These are phyloP conservation scores for Penicillium silybi DNA, from an alignment of 495 filamentous ascomycete genomes.

Conservation along the genomic window DNA sequence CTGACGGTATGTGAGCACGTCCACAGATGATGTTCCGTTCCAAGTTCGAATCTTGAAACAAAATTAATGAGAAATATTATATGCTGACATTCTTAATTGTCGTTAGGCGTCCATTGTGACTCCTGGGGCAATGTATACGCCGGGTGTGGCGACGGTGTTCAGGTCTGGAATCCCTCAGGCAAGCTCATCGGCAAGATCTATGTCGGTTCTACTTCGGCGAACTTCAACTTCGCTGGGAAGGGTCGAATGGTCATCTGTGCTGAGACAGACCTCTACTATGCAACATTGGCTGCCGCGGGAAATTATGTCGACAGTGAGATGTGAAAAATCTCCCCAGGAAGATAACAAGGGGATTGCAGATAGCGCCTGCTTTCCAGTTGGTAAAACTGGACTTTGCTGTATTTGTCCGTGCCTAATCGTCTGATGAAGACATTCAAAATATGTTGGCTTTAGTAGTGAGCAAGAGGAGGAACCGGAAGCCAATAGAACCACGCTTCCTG, in stretches of 20 bases:
- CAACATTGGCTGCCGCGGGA: conserved; percentile 42
- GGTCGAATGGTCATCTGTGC: conserved; percentile 49
- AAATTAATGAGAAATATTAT: neutral
- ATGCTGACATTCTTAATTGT: neutral
- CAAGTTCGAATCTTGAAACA: too few species aligned
- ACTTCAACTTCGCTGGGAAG: conserved; percentile 55
- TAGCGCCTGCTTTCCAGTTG: too few species aligned
- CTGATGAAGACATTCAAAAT: too few species aligned
- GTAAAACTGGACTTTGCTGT: too few species aligned
- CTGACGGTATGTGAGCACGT: conserved; percentile 37
- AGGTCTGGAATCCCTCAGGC: conserved; percentile 38
- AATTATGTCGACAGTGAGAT: conserved; percentile 26
- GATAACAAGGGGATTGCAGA: too few species aligned
- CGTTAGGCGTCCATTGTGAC: conserved; percentile 41
- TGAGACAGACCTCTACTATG: conserved; percentile 48
- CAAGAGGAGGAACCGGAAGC: too few species aligned
- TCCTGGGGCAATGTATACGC: conserved; percentile 41
- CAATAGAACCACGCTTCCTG: too few species aligned
- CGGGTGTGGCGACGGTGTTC: conserved; percentile 43
- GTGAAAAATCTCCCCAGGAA: neutral
- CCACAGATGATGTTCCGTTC: too few species aligned
- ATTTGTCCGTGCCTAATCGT: too few species aligned
- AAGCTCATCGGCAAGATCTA: conserved; percentile 50
- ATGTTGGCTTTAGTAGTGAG: too few species aligned
- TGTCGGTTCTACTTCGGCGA: conserved; percentile 36